Base-by-base conservation (phyloP, 176 grass and related monocot genomes). In the Oryza nivara region DNA sequence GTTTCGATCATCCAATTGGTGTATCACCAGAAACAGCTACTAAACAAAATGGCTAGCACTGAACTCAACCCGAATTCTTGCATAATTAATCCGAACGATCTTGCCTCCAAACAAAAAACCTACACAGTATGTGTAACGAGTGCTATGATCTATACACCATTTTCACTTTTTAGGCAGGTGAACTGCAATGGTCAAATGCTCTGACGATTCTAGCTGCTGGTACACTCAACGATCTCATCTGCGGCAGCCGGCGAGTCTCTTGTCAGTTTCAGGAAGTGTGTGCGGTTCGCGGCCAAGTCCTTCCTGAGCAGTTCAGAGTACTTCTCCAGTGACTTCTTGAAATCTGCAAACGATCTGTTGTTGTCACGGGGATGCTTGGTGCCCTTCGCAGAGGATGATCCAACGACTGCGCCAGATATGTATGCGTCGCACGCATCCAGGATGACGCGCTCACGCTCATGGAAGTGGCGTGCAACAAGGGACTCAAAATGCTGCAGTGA, bases 401-500 rank as follows among this genome's bases (percentile, higher is more conserved):
- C 93, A 43, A 92, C 88, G 14, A 88, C 17, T 66, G 45, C 28
- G 16, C 93, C 93, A 22, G 84, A 79, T 30, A 86, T 65, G 83
- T 92, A 95, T 74, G 83, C 76, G 15, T 34, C 70, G 20, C 86
- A 95, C 4, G 90, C 72, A 5, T 86, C 64, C 15, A 92, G 86
- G 69, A 95, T 90, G 32, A 10, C 70, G 26, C 1, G 26, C 63
- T 85, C 85, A 30, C 78, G 73, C 13, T 78, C 69, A 5, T 34
- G 36, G 77, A 95, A 95, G 79, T 95, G 93, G 6, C 16, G 17
- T 0, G 40, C 20, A 7, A 90, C 88, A 46, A 92, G 86, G 67
- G 61, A 76, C 75, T 83, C 83, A 86, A 95, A 95, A 79, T 95
- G 82, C 93, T 95, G 80, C 75, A 86, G 40, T 23, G 61, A 36